Base-by-base conservation (phyloP, 345 rosid species). In the Durio zibethinus region DNA sequence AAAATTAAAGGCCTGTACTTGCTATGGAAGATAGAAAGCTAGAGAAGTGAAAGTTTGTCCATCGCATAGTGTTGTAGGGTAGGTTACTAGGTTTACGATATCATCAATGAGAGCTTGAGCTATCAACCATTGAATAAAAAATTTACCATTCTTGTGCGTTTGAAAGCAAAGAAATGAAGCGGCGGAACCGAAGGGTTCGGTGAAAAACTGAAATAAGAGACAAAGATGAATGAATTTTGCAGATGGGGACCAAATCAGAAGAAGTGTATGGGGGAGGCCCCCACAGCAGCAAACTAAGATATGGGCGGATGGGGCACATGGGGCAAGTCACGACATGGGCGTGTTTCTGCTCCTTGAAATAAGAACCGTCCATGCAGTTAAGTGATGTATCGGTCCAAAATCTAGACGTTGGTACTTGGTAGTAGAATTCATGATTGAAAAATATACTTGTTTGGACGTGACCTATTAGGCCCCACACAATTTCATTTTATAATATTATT, bases 291-390 rank as follows among this genome's bases (percentile, higher is more conserved):
- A 56, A 36, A 29, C 60, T 12, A 42, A 5, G 35, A n/a, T 7
- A 20, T 33, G 3, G 4, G 7, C 12, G 38, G 60, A 3, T 21
- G 53, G 59, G 36, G 29, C 48, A 73, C 10, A 65, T 42, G 50
- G 70, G 64, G 23, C 78, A 80, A 25, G 67, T 5, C 68, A 77
- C 14, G 67, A 14, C 40, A 20, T 0, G 47, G 71, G 71, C 48
- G 27, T 29, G 57, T 59, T 63, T 59, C 35, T 42, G 45, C 68
- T 31, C 18, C 25, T 65, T 73, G 75, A 38, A 78, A 54, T 4
- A 0, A 79, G 78, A 75, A 67, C 79, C 87, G 87, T 81, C 80
- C 84, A 76, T 42, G 40, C 21, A 54, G 38, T 75, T 77, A 6
- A 76, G 84, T 59, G 71, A 18, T 5, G 20, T 5, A 14, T 20